phyloP scores from a whole-genome alignment of 2,329 filamentous ascomycete species.

The Colletotrichum sp. region DNA sequence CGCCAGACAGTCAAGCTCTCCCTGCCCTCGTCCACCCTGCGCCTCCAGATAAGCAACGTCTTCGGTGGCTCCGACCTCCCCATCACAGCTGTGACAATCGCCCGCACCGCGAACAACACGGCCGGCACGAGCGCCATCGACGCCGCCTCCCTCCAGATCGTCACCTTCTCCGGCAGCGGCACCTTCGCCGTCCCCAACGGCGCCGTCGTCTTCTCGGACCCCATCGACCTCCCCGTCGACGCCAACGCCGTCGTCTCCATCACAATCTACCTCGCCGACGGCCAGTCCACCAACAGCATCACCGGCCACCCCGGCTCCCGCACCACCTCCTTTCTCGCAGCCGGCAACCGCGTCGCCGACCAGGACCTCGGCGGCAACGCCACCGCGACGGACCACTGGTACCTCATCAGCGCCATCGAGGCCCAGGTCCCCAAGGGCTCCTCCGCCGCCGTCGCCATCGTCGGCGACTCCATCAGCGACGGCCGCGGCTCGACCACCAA shows the following conservation, averaged over 20 bases:
- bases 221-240: slow-evolving; percentile 54
- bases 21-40: slow-evolving; percentile 55
- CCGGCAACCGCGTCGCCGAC: slow-evolving; percentile 54
- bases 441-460: slow-evolving; percentile 52
- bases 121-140: slow-evolving; percentile 56
- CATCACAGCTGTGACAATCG: slow-evolving; percentile 62
- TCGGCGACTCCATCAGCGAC: slow-evolving; percentile 73
- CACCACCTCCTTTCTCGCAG: slow-evolving; percentile 58
- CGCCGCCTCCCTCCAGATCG: slow-evolving; percentile 46
- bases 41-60: slow-evolving; percentile 65
- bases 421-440: slow-evolving; percentile 45
- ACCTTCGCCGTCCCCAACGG: slow-evolving; percentile 58
- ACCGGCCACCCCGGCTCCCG: slow-evolving; percentile 67
- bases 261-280: slow-evolving; percentile 61
- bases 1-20: slow-evolving; percentile 66
- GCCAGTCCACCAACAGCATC: slow-evolving; percentile 58
- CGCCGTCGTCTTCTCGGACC: slow-evolving; percentile 63
- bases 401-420: slow-evolving; percentile 63
- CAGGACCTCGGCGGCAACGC: slow-evolving; percentile 37
- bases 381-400: slow-evolving; percentile 54
- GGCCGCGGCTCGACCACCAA: slow-evolving; percentile 65
- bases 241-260: slow-evolving; percentile 56
- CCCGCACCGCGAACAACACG: slow-evolving; percentile 54
- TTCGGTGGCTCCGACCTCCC: slow-evolving; percentile 63
- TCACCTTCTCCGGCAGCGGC: slow-evolving; percentile 60